Conservation (phyloP, 2,329 filamentous ascomycete species). For the Akanthomyces dipterigenus region DNA sequence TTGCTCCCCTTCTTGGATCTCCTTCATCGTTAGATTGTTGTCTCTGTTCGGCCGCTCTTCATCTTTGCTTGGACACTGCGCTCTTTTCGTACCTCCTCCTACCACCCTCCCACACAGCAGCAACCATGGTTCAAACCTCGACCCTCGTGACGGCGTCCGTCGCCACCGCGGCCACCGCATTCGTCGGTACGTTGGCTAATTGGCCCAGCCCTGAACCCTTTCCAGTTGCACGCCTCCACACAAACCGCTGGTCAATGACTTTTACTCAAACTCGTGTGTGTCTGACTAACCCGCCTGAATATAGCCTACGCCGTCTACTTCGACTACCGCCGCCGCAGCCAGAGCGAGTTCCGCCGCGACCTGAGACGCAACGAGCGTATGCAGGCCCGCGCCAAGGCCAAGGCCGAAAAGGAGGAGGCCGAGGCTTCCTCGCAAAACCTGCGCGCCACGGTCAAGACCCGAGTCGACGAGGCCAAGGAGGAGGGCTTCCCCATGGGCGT, state of each 20-base stretch:
- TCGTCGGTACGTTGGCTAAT: slow-evolving; percentile 44
- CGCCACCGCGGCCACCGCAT: slow-evolving; percentile 52
- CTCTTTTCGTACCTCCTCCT: slow-evolving; percentile 2
- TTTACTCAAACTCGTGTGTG: background rate
- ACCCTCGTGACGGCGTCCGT: slow-evolving; percentile 55
- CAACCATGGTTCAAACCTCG: slow-evolving; percentile 41
- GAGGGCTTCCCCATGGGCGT: slow-evolving; percentile 87
- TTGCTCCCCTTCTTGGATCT: background rate
- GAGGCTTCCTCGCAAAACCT: slow-evolving; percentile 59
- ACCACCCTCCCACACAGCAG: background rate
- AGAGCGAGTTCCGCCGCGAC: slow-evolving; percentile 59
- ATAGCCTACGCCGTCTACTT: slow-evolving; percentile 62
- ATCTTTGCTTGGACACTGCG: background rate
- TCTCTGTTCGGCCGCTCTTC: background rate
- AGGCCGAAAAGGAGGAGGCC: slow-evolving; percentile 65
- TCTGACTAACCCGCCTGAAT: background rate
- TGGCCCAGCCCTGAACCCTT: slow-evolving; percentile 5
- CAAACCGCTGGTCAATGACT: background rate
- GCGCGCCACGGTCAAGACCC: slow-evolving; percentile 65
- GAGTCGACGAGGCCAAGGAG: slow-evolving; percentile 74
- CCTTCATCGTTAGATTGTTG: background rate
- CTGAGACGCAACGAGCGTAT: slow-evolving; percentile 70
- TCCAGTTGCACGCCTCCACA: background rate
- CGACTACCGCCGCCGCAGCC: slow-evolving; percentile 58
- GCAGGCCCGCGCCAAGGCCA: slow-evolving; percentile 61